A percentile compares a stretch with the other conserved stretches of the same genome.
These are phyloP conservation scores for Singerocomus inundabilis DNA, from an alignment of 1,284 basidiomycete species.

Conservation along the genomic window DNA sequence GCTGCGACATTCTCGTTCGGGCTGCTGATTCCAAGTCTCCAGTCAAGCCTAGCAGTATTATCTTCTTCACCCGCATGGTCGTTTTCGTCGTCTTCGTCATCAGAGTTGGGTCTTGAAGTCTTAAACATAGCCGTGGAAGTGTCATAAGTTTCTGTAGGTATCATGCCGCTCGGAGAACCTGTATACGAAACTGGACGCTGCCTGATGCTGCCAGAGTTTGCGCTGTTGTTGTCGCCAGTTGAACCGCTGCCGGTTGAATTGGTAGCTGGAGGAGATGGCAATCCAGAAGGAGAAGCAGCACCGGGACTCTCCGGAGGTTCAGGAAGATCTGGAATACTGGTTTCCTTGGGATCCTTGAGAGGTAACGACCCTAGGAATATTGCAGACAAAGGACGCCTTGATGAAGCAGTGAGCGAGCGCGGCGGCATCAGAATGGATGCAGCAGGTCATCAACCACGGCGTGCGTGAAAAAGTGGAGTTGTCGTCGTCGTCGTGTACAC, in stretches of 20 bases:
- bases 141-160: constrained; percentile 36
- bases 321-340: constrained; percentile 58
- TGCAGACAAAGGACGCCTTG: constrained; percentile 38
- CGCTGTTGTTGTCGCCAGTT: constrained; percentile 58
- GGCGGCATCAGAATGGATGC: constrained; percentile 34
- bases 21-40: constrained; percentile 36
- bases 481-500: constrained; percentile 27
- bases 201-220: constrained; percentile 47
- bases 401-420: constrained; percentile 33
- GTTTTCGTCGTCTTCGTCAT: constrained; percentile 58
- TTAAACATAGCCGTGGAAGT: constrained; percentile 27
- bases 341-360: constrained; percentile 31
- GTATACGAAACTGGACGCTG: constrained; percentile 36
- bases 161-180: constrained; percentile 29
- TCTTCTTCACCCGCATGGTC: constrained; percentile 63
- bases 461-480: constrained; percentile 5
- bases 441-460: constrained; percentile 31
- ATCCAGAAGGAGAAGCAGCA: constrained; percentile 50
- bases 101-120: constrained; percentile 33
- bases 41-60: constrained; percentile 60
- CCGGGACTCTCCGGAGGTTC: constrained; percentile 63
- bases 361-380: constrained; percentile 36
- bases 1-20: constrained; percentile 55
- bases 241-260: constrained; percentile 80
- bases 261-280: constrained; percentile 76